These are phyloP conservation scores for Citeromyces hawaiiensis DNA, from an alignment of 1,139 yeast genomes.

Conservation along the genomic window DNA sequence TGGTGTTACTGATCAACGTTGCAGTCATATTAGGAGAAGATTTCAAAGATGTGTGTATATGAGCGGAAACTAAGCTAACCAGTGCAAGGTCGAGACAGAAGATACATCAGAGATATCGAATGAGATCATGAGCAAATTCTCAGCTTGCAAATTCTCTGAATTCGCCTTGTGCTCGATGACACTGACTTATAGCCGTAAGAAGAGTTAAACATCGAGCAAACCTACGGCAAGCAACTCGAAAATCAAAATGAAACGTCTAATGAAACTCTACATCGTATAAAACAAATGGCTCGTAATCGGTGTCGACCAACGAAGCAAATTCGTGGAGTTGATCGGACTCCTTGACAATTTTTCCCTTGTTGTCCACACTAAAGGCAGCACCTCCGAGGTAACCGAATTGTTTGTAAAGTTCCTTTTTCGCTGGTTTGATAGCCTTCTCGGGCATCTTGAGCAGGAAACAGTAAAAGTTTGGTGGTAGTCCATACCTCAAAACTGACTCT, in stretches of 20 bases:
- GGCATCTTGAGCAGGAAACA: constrained; percentile 41
- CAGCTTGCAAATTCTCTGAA: too few relatives aligned
- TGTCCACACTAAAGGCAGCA: constrained; percentile 58
- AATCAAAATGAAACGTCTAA: not conserved
- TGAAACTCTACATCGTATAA: constrained; percentile 42
- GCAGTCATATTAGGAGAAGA: too few relatives aligned
- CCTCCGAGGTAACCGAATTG: constrained; percentile 90
- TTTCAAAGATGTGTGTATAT: too few relatives aligned
- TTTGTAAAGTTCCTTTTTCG: constrained; percentile 53
- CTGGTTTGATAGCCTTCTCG: constrained; percentile 33
- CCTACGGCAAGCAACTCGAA: too few relatives aligned
- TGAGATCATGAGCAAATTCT: too few relatives aligned
- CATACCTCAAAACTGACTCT: constrained; percentile 77
- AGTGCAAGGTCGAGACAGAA: too few relatives aligned
- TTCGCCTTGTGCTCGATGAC: too few relatives aligned
- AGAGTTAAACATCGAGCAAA: too few relatives aligned
- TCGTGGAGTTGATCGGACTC: constrained; percentile 45
- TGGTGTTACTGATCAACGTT: too few relatives aligned
- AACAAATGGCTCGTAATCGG: constrained; percentile 94
- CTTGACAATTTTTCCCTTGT: constrained; percentile 47
- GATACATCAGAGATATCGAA: too few relatives aligned
- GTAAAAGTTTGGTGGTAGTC: constrained; percentile 87
- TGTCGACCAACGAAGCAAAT: constrained; percentile 83
- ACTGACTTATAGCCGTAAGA: too few relatives aligned
- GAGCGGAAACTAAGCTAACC: too few relatives aligned